Conservation (phyloP, 163 green algal genomes). For the Trebouxiophyceae sp. region DNA sequence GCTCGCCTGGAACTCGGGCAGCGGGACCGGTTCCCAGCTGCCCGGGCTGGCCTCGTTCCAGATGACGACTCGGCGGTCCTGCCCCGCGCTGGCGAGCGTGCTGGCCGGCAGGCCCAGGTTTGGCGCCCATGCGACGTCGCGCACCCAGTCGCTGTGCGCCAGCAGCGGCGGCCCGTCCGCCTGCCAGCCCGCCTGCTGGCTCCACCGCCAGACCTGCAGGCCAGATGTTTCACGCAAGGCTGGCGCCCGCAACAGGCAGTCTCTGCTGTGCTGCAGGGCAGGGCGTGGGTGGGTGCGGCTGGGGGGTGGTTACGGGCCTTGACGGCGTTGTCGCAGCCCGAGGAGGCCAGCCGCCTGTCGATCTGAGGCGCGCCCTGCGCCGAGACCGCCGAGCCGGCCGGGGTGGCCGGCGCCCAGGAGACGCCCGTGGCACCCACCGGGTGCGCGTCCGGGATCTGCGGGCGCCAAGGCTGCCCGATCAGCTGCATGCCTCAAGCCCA, state of each 20-base stretch:
- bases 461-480: neutral
- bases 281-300: neutral
- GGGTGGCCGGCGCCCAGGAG: conserved; percentile 72
- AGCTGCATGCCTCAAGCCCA: neutral
- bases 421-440: conserved; percentile 74
- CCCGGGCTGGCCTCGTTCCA: conserved; percentile 25
- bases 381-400: conserved; percentile 59
- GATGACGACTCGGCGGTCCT: conserved; percentile 81
- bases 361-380: conserved; percentile 33
- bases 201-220: conserved; percentile 44
- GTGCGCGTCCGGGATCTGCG: conserved; percentile 59
- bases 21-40: conserved; percentile 56
- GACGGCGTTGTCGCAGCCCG: conserved; percentile 85
- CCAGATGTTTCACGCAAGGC: neutral
- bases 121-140: conserved; percentile 94
- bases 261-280: neutral
- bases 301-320: conserved; percentile 33
- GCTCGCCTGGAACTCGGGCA: conserved; percentile 73
- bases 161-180: conserved; percentile 46
- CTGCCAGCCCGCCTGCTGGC: conserved; percentile 38
- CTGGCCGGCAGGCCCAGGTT: conserved; percentile 77
- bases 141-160: conserved; percentile 92
- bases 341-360: conserved; percentile 65
- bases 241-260: neutral
- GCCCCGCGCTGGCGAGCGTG: conserved; percentile 82